Evolutionary conservation across 441 rosid genomes (phyloP).

Genomic region (Pelargonium citronellum): DNA sequence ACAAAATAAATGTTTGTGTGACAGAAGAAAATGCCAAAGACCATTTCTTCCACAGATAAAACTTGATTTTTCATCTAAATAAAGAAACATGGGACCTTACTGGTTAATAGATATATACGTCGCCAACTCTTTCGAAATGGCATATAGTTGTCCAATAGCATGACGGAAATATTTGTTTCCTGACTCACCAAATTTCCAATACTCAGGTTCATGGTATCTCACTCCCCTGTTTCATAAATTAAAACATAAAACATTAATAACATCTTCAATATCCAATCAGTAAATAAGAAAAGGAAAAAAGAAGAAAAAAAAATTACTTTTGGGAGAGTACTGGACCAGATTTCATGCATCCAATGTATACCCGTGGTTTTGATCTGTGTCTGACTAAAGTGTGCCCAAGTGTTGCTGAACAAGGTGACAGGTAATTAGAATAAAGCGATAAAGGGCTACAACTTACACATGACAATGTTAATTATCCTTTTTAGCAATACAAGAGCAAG

Average conservation of each 20-base stretch:
- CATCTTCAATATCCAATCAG: neutral
- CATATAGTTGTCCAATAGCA: slow-evolving; percentile 6
- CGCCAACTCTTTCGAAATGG: slow-evolving; percentile 7
- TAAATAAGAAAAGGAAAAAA: neutral
- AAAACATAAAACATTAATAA: too few species aligned
- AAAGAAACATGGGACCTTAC: neutral
- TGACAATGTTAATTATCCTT: neutral
- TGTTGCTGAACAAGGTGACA: slow-evolving; percentile 50
- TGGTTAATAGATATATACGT: slow-evolving; percentile 9
- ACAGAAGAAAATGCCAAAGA: slow-evolving; percentile 9
- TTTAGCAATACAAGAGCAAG: neutral
- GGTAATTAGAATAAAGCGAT: too few species aligned
- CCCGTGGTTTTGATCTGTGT: slow-evolving; percentile 65
- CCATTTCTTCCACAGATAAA: neutral
- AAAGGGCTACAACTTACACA: neutral
- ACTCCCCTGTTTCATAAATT: slow-evolving; percentile 6
- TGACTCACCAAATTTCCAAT: slow-evolving; percentile 16
- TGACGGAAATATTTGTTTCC: slow-evolving; percentile 11
- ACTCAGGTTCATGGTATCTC: slow-evolving; percentile 10
- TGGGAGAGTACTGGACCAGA: slow-evolving; percentile 95
- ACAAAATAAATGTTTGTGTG: slow-evolving; percentile 9
- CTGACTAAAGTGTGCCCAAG: slow-evolving; percentile 83
- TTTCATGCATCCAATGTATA: slow-evolving; percentile 96
- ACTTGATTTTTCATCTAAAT: neutral
- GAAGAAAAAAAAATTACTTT: slow-evolving; percentile 39